Conservation (phyloP, 148 eudicot genomes). For the Rhododendron mucronatum region DNA sequence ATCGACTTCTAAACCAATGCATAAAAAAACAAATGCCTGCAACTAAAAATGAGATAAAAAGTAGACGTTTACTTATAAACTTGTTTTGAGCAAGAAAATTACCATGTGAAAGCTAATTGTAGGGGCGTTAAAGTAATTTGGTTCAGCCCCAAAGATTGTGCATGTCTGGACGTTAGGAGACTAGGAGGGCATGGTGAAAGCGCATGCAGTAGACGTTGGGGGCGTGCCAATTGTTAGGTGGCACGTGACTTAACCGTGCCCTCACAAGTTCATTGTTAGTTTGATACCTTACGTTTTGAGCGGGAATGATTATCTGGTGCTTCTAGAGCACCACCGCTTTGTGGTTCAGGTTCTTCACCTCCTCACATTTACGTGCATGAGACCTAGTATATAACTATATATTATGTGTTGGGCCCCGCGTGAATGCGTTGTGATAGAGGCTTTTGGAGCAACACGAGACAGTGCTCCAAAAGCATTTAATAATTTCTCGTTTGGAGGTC, state of each 20-base stretch:
- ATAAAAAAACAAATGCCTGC: background rate
- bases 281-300: background rate
- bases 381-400: no score
- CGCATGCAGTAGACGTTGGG: background rate
- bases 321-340: background rate
- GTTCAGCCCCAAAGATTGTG: background rate
- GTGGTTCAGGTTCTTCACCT: background rate
- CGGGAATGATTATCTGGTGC: background rate
- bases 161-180: background rate
- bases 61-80: background rate
- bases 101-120: background rate
- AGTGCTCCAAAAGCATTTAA: no score
- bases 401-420: no score
- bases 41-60: background rate
- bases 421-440: background rate
- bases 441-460: no score
- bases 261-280: background rate
- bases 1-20: background rate
- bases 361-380: no score
- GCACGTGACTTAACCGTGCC: constrained; percentile 8
- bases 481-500: background rate
- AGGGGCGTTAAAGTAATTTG: background rate
- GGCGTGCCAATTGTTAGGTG: background rate
- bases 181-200: background rate
- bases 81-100: background rate